Evolutionary conservation across 306 rosid genomes (phyloP).

Genomic region (Sechiopsis laciniata): DNA sequence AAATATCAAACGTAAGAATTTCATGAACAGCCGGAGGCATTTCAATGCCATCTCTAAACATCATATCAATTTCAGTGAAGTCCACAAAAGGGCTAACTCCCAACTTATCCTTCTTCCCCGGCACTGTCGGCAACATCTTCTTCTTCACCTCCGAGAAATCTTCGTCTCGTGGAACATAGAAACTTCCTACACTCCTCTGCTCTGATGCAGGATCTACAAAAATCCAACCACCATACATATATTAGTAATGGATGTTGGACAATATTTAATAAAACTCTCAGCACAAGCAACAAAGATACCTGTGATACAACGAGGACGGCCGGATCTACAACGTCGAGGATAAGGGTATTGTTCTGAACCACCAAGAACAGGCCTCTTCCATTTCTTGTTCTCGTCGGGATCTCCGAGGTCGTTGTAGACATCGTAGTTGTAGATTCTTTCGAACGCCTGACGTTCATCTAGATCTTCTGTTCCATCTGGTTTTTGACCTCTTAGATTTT

Average conservation of each 20-base stretch:
- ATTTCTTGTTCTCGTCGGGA: constrained; percentile 26
- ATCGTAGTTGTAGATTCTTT: constrained; percentile 45
- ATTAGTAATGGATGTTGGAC: no score
- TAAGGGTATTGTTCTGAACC: constrained; percentile 22
- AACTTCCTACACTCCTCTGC: constrained; percentile 24
- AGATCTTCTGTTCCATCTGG: not conserved
- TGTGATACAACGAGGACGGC: not conserved
- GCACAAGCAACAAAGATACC: no score
- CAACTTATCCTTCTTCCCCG: not conserved
- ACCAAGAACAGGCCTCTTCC: constrained; percentile 27
- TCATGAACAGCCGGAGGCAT: not conserved
- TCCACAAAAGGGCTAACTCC: not conserved
- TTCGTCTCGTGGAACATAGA: constrained; percentile 71
- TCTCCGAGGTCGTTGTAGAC: constrained; percentile 45
- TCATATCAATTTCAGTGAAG: not conserved
- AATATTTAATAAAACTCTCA: no score
- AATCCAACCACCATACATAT: no score
- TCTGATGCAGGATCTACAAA: constrained; percentile 41
- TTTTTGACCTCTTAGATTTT: constrained; percentile 27
- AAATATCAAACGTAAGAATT: not conserved
- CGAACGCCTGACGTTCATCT: constrained; percentile 11
- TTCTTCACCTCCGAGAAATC: constrained; percentile 51
- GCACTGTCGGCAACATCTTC: constrained; percentile 21
- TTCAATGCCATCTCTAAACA: constrained; percentile 10
- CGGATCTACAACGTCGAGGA: constrained; percentile 31